Evolutionary conservation across 768 basidiomycete species (phyloP).

Genomic region (Boletus reticuloceps): DNA sequence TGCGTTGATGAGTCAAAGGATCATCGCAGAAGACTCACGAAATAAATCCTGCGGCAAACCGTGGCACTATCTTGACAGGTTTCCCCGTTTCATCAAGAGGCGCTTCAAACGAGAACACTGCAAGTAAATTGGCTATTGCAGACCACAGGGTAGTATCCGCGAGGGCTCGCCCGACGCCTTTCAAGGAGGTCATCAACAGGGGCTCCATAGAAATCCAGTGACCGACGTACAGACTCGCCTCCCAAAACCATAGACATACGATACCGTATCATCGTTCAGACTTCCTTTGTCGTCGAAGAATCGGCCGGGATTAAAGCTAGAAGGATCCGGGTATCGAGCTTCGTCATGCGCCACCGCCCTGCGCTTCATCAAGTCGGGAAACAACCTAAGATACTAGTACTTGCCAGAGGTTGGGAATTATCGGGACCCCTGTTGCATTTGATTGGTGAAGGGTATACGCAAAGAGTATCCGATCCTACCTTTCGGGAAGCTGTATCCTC

Average conservation of each 20-base stretch:
- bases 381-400: not conserved
- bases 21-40: not conserved
- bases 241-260: slow-evolving; percentile 1
- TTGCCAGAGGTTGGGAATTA: slow-evolving; percentile 10
- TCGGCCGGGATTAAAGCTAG: slow-evolving; percentile 1
- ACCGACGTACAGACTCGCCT: slow-evolving; percentile 5
- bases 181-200: not conserved
- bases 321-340: slow-evolving; percentile 1
- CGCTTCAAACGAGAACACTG: slow-evolving; percentile 5
- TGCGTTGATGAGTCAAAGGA: not conserved
- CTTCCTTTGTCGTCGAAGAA: slow-evolving; percentile 7
- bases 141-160: slow-evolving; percentile 2
- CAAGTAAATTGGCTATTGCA: not conserved
- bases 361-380: not conserved
- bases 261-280: slow-evolving; percentile 8
- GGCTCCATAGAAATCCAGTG: not conserved
- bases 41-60: not conserved
- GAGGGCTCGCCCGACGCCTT: slow-evolving; percentile 3
- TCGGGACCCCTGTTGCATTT: not conserved
- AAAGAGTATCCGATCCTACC: not conserved
- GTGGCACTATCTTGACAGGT: not conserved
- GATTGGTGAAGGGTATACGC: no score
- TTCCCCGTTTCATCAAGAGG: slow-evolving; percentile 2
- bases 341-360: slow-evolving; percentile 9
- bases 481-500: slow-evolving; percentile 9